Base-by-base conservation (phyloP, 192 early-diverging fungal genomes). In the Linnemannia exigua region DNA sequence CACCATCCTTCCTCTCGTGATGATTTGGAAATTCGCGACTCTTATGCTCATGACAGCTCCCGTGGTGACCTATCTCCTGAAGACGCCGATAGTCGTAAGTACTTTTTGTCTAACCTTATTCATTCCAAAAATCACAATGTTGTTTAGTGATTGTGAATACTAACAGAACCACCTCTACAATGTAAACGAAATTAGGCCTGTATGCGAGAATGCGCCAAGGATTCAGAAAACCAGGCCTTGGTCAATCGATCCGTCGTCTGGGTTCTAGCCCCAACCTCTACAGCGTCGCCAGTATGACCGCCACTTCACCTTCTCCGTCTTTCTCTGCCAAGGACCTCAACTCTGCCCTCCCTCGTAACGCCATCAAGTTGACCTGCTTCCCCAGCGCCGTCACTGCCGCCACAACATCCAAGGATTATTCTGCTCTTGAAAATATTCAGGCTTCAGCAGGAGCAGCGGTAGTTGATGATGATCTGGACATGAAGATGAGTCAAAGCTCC, bases 331-430 rank as follows among this genome's bases (percentile, higher is more conserved):
- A 72, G 50, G 72, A 78, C 37, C 38, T 78, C 33, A 44, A 46
- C 71, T 44, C 58, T 1, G 70, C 69, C 16, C 44, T 85, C 25
- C 28, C 58, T 25, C 25, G 31, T 12, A 63, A 36, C 52, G 28
- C 28, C n/a, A 79, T 84, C 67, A 84, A 84, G 68, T 22, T 84
- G 72, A 84, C 76, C 9, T 84, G 82, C 46, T 84, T 75, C 63
- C 82, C 82, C 1, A 70, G 36, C 16, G 44, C 35, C 0, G 37
- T 19, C 31, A 6, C 69, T 77, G n/a, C 11, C 61, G 72, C 9
- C 79, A 75, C 16, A 69, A 68, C 1, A 85, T 74, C 72, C 63
- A 74, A 77, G 38, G 67, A 35, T 5, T 31, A 2, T 84, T 41
- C 71, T 70, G 1, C 72, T 84, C 41, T 31, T 35, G 9, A n/a